Base-by-base conservation (phyloP, 2,329 filamentous ascomycete genomes). In the Fonsecaea multimorphosa region DNA sequence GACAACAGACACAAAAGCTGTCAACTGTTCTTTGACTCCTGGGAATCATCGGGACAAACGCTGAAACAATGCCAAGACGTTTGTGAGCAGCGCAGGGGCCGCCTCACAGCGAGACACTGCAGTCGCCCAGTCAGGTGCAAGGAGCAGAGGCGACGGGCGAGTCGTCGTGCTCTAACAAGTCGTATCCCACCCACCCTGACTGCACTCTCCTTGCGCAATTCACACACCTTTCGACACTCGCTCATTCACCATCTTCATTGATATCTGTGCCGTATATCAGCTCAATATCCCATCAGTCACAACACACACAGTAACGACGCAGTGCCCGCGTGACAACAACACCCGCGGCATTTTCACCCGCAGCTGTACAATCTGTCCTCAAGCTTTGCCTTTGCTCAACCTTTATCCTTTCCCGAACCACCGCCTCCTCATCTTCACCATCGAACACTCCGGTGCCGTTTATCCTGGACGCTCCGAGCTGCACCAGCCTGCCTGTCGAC, bases 241-340 rank as follows among this genome's bases (percentile, higher is more conserved):
- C 58, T 63, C 61, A 59, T 64, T 55, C 34, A 58, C 61, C 61
- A 70, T 68, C 63, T 70, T 55, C 66, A 66, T 70, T 62, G 58
- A 60, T 65, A 70, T 68, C 65, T 70, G 60, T 64, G 63, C 54
- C 32, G 58, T 58, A 70, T 70, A 58, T 70, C 63, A 61, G 34
- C 56, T 66, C 44, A 65, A 60, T 60, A 60, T 60, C 31, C 57
- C 58, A 61, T 54, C 65, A 32, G 67, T 63, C 64, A n/a, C 53
- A 58, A 57, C 57, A 49, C 54, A 40, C 46, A 31, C 53, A 59
- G 32, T 65, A 56, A 9, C 58, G 22, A 24, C 46, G 51, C 53
- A 46, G 36, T 27, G 44, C 31, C 51, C 46, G 38, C 38, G 19
- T 61, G 38, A 57, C 32, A 34, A 29, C 55, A 53, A 3, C 29